These are phyloP conservation scores for Pseudogymnoascus sp. DNA, from an alignment of 2,329 filamentous ascomycete species.

Conservation along the genomic window DNA sequence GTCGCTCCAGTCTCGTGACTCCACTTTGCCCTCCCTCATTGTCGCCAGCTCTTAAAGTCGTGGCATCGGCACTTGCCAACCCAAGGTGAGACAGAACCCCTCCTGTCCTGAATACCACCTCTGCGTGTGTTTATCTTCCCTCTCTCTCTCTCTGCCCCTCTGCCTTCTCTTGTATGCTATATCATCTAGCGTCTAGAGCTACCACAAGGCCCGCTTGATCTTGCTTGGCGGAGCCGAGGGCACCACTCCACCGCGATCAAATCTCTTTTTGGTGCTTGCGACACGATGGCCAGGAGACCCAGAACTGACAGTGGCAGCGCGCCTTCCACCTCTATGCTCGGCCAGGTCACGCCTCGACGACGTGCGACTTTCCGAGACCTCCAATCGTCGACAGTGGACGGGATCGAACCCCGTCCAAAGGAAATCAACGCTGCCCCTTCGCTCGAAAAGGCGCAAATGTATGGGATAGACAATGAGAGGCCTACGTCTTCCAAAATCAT, in stretches of 20 bases:
- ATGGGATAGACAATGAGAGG: constrained; percentile 47
- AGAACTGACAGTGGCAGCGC: constrained; percentile 29
- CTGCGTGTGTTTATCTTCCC: background rate
- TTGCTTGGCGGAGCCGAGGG: constrained; percentile 6
- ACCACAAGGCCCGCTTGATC: constrained; percentile 5
- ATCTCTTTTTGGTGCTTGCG: constrained; percentile 4
- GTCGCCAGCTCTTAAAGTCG: constrained; percentile 6
- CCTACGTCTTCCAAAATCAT: constrained; percentile 43
- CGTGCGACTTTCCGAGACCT: constrained; percentile 40
- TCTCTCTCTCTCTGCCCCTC: background rate
- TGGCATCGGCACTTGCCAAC: constrained; percentile 7
- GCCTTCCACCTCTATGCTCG: constrained; percentile 34
- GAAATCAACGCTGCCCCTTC: constrained; percentile 48
- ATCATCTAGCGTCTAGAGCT: background rate
- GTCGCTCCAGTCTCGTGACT: constrained; percentile 4
- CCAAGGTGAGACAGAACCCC: constrained; percentile 7
- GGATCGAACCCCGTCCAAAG: constrained; percentile 36
- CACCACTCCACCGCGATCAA: background rate
- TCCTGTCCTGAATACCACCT: constrained; percentile 4
- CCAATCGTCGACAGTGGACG: constrained; percentile 35
- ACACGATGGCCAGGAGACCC: constrained; percentile 29
- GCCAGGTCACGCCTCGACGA: constrained; percentile 36
- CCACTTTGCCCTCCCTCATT: background rate
- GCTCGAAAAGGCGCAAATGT: constrained; percentile 48
- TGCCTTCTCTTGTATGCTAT: background rate